Conservation (phyloP, 2,329 filamentous ascomycete species). For the Zymoseptoria crescenta region DNA sequence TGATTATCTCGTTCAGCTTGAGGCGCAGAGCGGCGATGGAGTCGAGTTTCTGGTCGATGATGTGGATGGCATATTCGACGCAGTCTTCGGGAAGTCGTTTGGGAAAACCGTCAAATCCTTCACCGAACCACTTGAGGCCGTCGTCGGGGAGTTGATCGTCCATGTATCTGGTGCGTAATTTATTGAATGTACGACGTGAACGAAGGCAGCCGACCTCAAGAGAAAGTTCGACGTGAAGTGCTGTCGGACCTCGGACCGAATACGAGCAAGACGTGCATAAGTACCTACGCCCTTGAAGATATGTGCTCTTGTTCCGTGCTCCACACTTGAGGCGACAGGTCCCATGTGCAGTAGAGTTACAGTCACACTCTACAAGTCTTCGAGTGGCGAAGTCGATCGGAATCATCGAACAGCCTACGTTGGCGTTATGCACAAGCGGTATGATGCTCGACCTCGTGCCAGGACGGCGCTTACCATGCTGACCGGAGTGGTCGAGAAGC, state of each 20-base stretch:
- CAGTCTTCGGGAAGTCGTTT: slow-evolving; percentile 71
- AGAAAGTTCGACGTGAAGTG: neutral
- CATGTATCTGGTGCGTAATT: slow-evolving; percentile 2
- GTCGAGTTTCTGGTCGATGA: slow-evolving; percentile 51
- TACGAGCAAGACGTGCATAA: neutral
- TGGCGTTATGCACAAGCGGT: neutral
- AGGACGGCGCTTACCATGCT: no score
- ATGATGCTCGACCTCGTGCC: no score
- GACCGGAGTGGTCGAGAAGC: neutral
- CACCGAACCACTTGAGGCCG: slow-evolving; percentile 57
- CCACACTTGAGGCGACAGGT: no score
- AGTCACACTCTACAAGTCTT: neutral
- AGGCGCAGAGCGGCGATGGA: slow-evolving; percentile 48
- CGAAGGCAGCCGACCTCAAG: neutral
- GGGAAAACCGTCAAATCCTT: slow-evolving; percentile 58
- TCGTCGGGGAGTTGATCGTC: slow-evolving; percentile 37
- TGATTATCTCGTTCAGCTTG: slow-evolving; percentile 64
- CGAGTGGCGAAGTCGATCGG: neutral
- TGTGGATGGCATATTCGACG: slow-evolving; percentile 74
- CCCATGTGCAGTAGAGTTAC: neutral
- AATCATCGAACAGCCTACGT: neutral
- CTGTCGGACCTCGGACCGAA: neutral
- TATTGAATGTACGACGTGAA: neutral
- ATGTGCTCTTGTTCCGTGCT: no score
- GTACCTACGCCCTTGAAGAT: no score